Percentiles rank a stretch among this genome's conserved stretches.
Evolutionary conservation across 306 rosid species (phyloP).

Genomic region (Coriaria nepalensis): DNA sequence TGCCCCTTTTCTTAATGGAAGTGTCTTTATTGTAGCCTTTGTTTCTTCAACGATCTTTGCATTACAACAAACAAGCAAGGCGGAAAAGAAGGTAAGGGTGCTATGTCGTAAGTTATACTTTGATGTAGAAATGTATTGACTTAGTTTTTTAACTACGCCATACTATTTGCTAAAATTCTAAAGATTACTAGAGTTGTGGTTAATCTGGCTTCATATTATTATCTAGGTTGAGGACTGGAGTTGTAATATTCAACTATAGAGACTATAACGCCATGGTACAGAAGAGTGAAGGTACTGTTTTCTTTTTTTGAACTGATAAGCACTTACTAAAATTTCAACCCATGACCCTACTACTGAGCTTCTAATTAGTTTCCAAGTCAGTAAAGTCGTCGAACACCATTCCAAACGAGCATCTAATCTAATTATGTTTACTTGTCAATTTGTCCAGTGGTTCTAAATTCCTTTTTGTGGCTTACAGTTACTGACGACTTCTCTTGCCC

Average conservation of each 20-base stretch:
- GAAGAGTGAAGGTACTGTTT: constrained; percentile 79
- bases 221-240: constrained; percentile 55
- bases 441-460: background rate
- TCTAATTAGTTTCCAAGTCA: no score
- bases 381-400: no score
- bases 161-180: no score
- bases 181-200: background rate
- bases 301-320: background rate
- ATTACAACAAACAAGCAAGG: constrained; percentile 64
- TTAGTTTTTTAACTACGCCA: no score
- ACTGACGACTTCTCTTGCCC: constrained; percentile 90
- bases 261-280: constrained; percentile 57
- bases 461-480: constrained; percentile 38
- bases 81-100: constrained; percentile 43
- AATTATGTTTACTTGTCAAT: no score
- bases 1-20: background rate
- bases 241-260: constrained; percentile 85
- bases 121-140: no score
- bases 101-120: background rate
- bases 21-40: constrained; percentile 58
- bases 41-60: constrained; percentile 70
- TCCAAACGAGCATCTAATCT: no score
- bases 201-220: constrained; percentile 11
- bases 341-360: no score
- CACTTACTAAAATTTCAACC: no score